Percentiles rank a stretch among this genome's conserved stretches.
Evolutionary conservation across 306 rosid species (phyloP).

Genomic region (Trichosanthes cucumerina): DNA sequence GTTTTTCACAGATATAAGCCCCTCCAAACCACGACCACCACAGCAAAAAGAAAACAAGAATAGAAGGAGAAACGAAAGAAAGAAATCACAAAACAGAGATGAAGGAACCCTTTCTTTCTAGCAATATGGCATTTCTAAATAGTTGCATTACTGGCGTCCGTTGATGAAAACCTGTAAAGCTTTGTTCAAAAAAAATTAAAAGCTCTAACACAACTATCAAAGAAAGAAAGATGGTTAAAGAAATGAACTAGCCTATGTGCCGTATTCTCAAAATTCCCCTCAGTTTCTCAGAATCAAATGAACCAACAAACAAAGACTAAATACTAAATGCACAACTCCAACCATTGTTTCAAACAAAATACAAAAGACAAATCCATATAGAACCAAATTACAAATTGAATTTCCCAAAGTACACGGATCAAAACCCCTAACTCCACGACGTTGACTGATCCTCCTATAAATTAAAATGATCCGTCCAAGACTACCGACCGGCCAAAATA

Average conservation of each 20-base stretch:
- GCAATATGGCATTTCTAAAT: neutral
- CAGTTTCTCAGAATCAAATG: neutral
- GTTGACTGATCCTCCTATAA: conserved; percentile 11
- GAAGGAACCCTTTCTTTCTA: neutral
- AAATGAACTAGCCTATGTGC: neutral
- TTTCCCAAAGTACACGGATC: neutral
- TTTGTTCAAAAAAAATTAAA: neutral
- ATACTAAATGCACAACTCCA: conserved; percentile 10
- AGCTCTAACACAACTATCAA: neutral
- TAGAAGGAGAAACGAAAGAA: neutral
- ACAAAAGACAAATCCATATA: neutral
- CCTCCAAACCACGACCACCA: neutral
- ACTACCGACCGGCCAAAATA: neutral
- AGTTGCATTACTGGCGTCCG: neutral
- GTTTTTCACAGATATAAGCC: neutral
- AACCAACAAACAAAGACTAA: neutral
- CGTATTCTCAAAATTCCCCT: neutral
- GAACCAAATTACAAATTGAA: neutral
- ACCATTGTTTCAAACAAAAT: neutral
- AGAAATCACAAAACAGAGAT: neutral
- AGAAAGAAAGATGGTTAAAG: neutral
- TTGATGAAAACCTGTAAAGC: neutral
- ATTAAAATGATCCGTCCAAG: neutral
- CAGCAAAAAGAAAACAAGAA: neutral
- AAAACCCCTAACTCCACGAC: neutral